These are phyloP conservation scores for Papiliotrema fonsecae DNA, from an alignment of 1,284 basidiomycete genomes.

Conservation along the genomic window DNA sequence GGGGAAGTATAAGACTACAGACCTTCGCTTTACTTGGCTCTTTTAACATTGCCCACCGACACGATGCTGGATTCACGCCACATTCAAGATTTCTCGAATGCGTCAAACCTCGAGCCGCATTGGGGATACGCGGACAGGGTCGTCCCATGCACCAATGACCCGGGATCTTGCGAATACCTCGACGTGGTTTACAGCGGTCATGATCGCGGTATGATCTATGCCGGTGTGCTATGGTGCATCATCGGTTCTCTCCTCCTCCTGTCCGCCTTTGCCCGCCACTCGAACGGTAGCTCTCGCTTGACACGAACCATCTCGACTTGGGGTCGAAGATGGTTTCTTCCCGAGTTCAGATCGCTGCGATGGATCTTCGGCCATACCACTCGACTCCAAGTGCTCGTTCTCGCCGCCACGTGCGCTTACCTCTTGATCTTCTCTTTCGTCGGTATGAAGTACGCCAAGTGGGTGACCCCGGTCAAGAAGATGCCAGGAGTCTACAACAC, in stretches of 20 bases:
- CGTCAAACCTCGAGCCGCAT: conserved; percentile 21
- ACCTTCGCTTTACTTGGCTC: not conserved
- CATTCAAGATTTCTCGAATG: conserved; percentile 25
- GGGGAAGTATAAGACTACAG: too few species aligned
- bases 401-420: conserved; percentile 17
- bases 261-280: conserved; percentile 12
- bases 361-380: conserved; percentile 28
- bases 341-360: conserved; percentile 12
- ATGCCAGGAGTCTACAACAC: conserved; percentile 21
- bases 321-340: conserved; percentile 10
- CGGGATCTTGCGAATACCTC: conserved; percentile 33
- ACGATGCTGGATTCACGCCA: conserved; percentile 18
- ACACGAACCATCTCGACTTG: conserved; percentile 6
- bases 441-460: conserved; percentile 26
- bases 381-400: conserved; percentile 23
- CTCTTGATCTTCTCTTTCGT: conserved; percentile 29
- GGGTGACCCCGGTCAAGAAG: conserved; percentile 31
- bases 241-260: conserved; percentile 14
- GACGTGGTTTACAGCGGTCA: conserved; percentile 31
- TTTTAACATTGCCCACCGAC: not conserved
- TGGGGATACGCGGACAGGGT: conserved; percentile 32
- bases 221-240: conserved; percentile 26
- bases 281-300: not conserved
- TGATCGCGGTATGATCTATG: conserved; percentile 30
- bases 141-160: conserved; percentile 31